These are phyloP conservation scores for Candida glucosophila DNA, from an alignment of 1,139 yeast genomes.

Conservation along the genomic window DNA sequence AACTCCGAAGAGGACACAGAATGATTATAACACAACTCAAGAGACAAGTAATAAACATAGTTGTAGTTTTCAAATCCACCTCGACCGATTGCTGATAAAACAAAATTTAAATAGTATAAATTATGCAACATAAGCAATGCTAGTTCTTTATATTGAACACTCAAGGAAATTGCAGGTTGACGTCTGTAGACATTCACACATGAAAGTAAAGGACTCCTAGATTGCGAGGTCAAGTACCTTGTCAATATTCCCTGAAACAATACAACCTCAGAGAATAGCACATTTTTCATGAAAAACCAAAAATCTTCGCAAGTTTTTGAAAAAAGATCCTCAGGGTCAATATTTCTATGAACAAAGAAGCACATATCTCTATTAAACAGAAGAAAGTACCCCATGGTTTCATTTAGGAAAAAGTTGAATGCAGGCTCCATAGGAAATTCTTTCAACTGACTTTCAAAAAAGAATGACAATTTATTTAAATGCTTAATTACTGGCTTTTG, in stretches of 20 bases:
- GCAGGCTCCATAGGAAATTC: neutral
- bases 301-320: conserved; percentile 17
- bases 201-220: conserved; percentile 4
- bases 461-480: conserved; percentile 38
- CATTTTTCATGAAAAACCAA: conserved; percentile 32
- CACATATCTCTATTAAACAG: conserved; percentile 20
- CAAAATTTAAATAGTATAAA: conserved; percentile 47
- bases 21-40: conserved; percentile 35
- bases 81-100: conserved; percentile 52
- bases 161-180: conserved; percentile 9
- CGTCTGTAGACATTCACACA: conserved; percentile 6
- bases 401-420: no score
- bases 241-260: conserved; percentile 50
- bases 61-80: conserved; percentile 68
- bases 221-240: conserved; percentile 16
- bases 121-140: conserved; percentile 32
- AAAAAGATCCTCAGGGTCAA: no score
- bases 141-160: conserved; percentile 20
- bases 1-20: conserved; percentile 15
- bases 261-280: conserved; percentile 43
- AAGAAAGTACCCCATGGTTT: no score
- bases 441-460: conserved; percentile 29
- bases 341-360: no score
- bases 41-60: conserved; percentile 47
- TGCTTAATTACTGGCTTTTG: conserved; percentile 41